Evolutionary conservation across 164 flowering plant genomes (phyloP).

Genomic region (Kingdonia uniflora): DNA sequence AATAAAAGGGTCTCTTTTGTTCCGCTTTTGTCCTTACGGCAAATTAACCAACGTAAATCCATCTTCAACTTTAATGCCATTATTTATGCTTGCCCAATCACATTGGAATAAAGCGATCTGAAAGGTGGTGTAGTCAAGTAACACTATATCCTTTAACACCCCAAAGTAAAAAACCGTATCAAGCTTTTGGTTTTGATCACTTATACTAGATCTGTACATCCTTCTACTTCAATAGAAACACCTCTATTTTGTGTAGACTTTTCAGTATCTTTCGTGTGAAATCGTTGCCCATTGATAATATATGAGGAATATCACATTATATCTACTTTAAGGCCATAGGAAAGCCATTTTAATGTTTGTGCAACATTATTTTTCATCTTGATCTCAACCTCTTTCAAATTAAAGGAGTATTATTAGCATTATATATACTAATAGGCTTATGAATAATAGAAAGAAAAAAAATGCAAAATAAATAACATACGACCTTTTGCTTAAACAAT

Average conservation of each 20-base stretch:
- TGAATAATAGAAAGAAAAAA: no score
- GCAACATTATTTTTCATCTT: background rate
- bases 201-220: background rate
- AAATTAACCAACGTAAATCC: constrained; percentile 3
- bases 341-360: constrained; percentile 2
- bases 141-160: background rate
- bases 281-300: background rate
- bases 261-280: background rate
- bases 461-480: background rate
- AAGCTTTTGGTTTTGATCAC: background rate
- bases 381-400: background rate
- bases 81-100: background rate
- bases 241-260: constrained; percentile 3
- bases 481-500: background rate
- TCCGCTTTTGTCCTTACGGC: background rate
- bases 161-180: background rate
- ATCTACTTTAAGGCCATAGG: background rate
- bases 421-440: background rate
- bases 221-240: background rate
- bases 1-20: background rate
- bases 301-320: background rate
- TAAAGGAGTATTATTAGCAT: background rate
- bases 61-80: background rate
- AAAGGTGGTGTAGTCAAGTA: background rate
- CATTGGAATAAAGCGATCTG: background rate